Base-by-base conservation (phyloP, 306 rosid genomes). In the Bauhinia variegata region DNA sequence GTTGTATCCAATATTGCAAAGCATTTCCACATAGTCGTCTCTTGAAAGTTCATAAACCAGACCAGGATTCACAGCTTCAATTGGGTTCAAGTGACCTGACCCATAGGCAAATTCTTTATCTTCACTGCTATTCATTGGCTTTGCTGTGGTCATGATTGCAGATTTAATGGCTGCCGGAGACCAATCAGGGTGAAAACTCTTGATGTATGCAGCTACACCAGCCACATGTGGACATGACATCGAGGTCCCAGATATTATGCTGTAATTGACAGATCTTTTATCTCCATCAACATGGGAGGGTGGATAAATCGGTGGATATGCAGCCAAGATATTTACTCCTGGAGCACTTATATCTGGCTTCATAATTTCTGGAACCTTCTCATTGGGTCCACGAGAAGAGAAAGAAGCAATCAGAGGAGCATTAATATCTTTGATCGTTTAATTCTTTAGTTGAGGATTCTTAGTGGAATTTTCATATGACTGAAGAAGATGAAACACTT, bases 321-420 rank as follows among this genome's bases (percentile, higher is more conserved):
- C 57, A 41, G 82, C 82, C 54, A 76, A 47, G 15, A 81, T 77
- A 1, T 72, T 14, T 0, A 73, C 51, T 28, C 79, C 76, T 0
- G 77, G 85, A 7, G 79, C 82, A 49, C 60, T 51, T 37, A 76
- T 58, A 39, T 80, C 82, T 10, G 79, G 85, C 70, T 77, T 76
- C 30, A 79, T 10, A 37, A 79, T 61, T 15, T 81, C 80, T 1
- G 41, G 19, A 9, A 60, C 8, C 3, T 53, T 17, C 0, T 0
- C 0, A 54, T 81, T 80, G 3, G 84, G 83, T 11, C 85, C 88
- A 1, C 73, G 65, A 2, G 84, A 46, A 46, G 88, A 84, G 57
- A 77, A 80, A 23, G n/a, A 4, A n/a, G 75, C 82, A 11, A 60
- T 60, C 1, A 3, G 4, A 0, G 77, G 79, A 63, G 82, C 82